Evolutionary conservation across 352 stramenopile genomes (phyloP).

Genomic region (Thalassiosira mediterranea): DNA sequence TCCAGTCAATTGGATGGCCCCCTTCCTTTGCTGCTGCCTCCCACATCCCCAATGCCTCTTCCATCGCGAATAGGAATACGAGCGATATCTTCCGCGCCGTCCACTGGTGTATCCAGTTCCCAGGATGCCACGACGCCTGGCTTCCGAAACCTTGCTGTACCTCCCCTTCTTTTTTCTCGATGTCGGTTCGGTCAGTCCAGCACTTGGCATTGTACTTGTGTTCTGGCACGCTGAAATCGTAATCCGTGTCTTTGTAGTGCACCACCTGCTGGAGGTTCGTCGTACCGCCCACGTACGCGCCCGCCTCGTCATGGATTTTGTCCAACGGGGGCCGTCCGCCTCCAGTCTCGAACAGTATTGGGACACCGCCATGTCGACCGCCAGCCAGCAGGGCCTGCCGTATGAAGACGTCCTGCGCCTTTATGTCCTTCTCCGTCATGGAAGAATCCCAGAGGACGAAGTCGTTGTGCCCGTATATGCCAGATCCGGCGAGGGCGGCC

Average conservation of each 20-base stretch:
- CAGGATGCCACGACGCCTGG: slow-evolving; percentile 56
- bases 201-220: slow-evolving; percentile 60
- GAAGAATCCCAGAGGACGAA: slow-evolving; percentile 61
- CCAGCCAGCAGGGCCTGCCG: slow-evolving; percentile 64
- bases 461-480: slow-evolving; percentile 71
- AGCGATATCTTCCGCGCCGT: slow-evolving; percentile 58
- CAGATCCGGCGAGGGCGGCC: slow-evolving; percentile 44
- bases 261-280: slow-evolving; percentile 20
- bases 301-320: slow-evolving; percentile 24
- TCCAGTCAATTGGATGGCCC: slow-evolving; percentile 49
- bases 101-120: slow-evolving; percentile 51
- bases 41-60: slow-evolving; percentile 57
- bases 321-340: slow-evolving; percentile 35
- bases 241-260: slow-evolving; percentile 34
- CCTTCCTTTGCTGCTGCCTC: slow-evolving; percentile 31
- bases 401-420: slow-evolving; percentile 60
- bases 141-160: slow-evolving; percentile 39
- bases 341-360: slow-evolving; percentile 63
- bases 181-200: slow-evolving; percentile 59
- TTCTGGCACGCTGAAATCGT: slow-evolving; percentile 22
- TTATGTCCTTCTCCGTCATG: slow-evolving; percentile 49
- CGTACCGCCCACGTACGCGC: slow-evolving; percentile 37
- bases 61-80: slow-evolving; percentile 61
- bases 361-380: slow-evolving; percentile 58
- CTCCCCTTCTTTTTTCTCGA: slow-evolving; percentile 24